Evolutionary conservation across 345 rosid species (phyloP), one percentile per base, ranked within the genome.

Genomic region (Populus tremula): DNA sequence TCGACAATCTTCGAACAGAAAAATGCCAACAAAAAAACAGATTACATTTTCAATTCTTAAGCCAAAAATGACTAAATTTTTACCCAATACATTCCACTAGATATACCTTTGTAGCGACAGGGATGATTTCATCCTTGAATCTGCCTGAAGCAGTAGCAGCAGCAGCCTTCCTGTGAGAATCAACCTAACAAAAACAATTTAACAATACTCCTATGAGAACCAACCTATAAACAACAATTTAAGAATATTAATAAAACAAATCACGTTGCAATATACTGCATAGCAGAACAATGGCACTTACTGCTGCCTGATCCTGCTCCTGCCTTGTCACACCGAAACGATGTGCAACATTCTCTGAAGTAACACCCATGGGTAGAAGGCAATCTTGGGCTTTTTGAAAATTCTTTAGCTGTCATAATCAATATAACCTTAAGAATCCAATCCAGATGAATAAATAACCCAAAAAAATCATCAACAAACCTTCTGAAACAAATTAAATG

Each of bases 301-400:
- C 99, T 21, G 98, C 97, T 75, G 98, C 99, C 86, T 93, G 96
- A 84, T 95, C 99, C 83, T 95, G 99, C 87, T 95, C 99, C 84
- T 87, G 88, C 88, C 97, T 90, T 41, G 93, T 87, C 70, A 95
- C 96, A 67, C 91, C 91, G 82, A 90, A 95, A 69, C 96, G 91
- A 50, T 90, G 81, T 67, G 99, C 97, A 53, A 95, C 97, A 82
- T 95, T 95, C 77, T 95, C 99, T 31, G 99, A 95, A 76, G 99
- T 95, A 75, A 95, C 63, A 31, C 99, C 99, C 99, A 95, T 95
- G 8, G 99, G 97, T 72, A 95, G 94, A 80, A 93, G 97, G 80
- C 98, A 95, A 77, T 88, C 88, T 76, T 84, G 92, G 67, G 99
- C 98, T 83, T 93, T 91, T 76, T 87, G 88, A 83, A 93, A 89